phyloP scores from a whole-genome alignment of 768 basidiomycete species.

The Scleroderma bovista region DNA sequence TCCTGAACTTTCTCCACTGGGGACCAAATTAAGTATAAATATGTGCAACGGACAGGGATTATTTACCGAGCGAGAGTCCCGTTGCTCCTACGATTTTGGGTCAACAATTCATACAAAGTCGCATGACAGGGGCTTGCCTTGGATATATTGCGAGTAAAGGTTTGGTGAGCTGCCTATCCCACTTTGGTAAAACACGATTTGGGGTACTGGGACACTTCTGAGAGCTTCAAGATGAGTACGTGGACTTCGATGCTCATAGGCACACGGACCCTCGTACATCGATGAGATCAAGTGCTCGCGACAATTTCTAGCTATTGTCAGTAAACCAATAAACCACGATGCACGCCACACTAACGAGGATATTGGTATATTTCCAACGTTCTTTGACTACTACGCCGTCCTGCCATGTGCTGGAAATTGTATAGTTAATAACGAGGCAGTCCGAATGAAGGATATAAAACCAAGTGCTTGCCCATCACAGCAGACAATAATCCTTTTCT shows the following conservation, averaged over 20 bases:
- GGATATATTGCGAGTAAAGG: constrained; percentile 53
- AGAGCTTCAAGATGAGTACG: constrained; percentile 1
- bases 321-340: not conserved
- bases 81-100: constrained; percentile 46
- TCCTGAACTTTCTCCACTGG: constrained; percentile 71
- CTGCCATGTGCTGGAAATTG: constrained; percentile 58
- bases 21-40: constrained; percentile 2
- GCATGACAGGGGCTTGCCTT: constrained; percentile 37
- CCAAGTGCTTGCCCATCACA: constrained; percentile 61
- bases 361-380: constrained; percentile 49
- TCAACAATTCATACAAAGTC: not conserved
- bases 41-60: not conserved
- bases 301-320: constrained; percentile 38
- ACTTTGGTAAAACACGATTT: constrained; percentile 60
- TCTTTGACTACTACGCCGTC: constrained; percentile 47
- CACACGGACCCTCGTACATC: constrained; percentile 36
- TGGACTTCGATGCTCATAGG: not conserved
- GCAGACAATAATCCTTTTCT: constrained; percentile 64
- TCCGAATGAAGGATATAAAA: not conserved
- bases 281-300: constrained; percentile 46
- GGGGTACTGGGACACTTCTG: constrained; percentile 42
- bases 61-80: constrained; percentile 54
- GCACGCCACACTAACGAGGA: constrained; percentile 36
- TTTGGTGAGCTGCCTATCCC: constrained; percentile 56
- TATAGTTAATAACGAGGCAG: not conserved